Percentiles rank a stretch among this genome's conserved stretches.
These are phyloP conservation scores for Talaromyces sp. DNA, from an alignment of 2,329 filamentous ascomycete genomes.

Conservation along the genomic window DNA sequence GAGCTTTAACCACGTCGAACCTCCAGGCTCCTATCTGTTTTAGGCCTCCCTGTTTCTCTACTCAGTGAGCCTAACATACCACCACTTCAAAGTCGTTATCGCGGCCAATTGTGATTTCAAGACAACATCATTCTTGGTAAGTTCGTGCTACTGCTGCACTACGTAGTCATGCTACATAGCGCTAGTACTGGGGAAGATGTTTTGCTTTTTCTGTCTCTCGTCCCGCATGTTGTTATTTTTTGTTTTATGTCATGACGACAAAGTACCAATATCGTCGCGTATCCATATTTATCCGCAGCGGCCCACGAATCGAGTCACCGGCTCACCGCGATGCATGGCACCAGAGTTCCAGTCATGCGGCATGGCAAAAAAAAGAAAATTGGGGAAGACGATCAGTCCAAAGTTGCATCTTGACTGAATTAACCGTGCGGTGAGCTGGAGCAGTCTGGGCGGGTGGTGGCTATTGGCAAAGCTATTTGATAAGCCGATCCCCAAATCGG, in stretches of 20 bases:
- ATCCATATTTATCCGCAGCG: constrained; percentile 5
- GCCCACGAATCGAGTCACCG: constrained; percentile 16
- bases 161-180: neutral
- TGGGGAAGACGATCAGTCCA: neutral
- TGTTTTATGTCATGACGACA: neutral
- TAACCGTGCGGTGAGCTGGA: constrained; percentile 13
- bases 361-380: neutral
- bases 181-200: neutral
- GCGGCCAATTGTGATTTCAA: neutral
- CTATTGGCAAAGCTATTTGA: constrained; percentile 13
- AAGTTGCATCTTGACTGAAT: constrained; percentile 5
- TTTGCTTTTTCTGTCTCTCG: neutral
- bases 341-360: neutral
- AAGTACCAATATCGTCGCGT: neutral
- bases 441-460: neutral
- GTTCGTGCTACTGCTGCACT: neutral
- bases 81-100: neutral
- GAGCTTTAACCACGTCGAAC: neutral
- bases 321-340: constrained; percentile 11
- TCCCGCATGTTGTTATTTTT: neutral
- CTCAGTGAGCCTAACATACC: neutral
- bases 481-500: neutral
- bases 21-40: neutral
- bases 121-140: neutral
- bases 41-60: neutral